Evolutionary conservation across 1,284 basidiomycete species (phyloP), one percentile per base, ranked within the genome.

Genomic region (Rhodotorula sp.): DNA sequence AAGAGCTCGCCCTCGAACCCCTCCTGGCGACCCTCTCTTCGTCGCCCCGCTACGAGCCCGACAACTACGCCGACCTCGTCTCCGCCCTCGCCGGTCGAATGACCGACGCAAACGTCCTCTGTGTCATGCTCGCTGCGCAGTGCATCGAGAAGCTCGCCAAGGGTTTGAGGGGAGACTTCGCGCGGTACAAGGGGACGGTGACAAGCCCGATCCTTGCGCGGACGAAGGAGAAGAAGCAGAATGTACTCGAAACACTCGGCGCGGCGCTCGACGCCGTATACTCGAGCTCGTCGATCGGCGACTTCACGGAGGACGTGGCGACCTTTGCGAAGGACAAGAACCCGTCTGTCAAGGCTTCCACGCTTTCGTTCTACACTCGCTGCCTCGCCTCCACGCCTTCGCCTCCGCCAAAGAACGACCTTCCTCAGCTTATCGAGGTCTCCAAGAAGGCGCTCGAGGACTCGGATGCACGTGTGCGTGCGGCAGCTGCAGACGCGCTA

Each of bases 311-410:
- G 32, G 92, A 98, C 78, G 84, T 95, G 56, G 84, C 91, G 36
- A 84, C 87, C 6, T 87, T 89, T 0, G 82, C 94, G 32, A 88
- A 88, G 76, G 90, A 90, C 72, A 99, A 99, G 83, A 99, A 98
- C 79, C 96, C 96, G 1, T 92, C 96, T 80, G 92, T 98, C 55
- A 96, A 96, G 79, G 92, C 96, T 80, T 91, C 93, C 22, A 89
- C 94, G 0, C 83, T 97, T 74, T 92, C 91, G 77, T 98, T 96
- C 79, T 83, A 98, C 29, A 86, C 85, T 27, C 87, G 96, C 57
- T 91, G 88, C 78, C 85, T 99, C 56, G 83, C 87, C 2, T 80
- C 79, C 3, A 89, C 87, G 0, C 86, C 88, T 1, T 17, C 57
- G 1, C 68, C 71, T 5, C 75, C 76, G 0, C 84, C 84, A 22